These are phyloP conservation scores for Gracilaria caudata DNA, from an alignment of 23 red algal species.

Conservation along the genomic window DNA sequence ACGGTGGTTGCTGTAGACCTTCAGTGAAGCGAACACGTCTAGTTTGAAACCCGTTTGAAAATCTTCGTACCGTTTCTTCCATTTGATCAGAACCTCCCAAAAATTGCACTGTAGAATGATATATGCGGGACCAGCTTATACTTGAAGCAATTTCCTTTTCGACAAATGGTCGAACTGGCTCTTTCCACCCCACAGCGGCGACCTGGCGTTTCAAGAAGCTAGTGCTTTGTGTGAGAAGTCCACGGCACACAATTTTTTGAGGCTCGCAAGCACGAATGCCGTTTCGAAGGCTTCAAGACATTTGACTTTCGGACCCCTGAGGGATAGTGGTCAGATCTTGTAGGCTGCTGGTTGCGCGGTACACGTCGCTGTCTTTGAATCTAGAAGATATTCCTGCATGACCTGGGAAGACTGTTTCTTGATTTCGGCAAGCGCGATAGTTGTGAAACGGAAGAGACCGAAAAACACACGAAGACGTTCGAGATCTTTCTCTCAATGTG, in stretches of 20 bases:
- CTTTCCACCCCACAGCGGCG: not conserved
- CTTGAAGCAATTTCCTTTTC: not conserved
- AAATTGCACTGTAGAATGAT: not conserved
- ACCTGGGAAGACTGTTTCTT: not conserved
- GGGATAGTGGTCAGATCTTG: not conserved
- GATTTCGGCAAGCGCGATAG: not conserved
- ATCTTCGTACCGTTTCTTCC: constrained; percentile 1
- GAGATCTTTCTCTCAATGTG: no score
- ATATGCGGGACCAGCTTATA: not conserved
- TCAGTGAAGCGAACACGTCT: not conserved
- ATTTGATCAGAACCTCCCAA: not conserved
- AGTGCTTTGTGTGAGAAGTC: not conserved
- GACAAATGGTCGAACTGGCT: not conserved
- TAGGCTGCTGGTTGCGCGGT: not conserved
- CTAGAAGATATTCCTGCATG: not conserved
- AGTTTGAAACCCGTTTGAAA: not conserved
- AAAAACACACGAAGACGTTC: no score
- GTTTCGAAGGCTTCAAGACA: not conserved
- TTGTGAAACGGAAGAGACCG: no score
- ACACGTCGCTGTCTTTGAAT: constrained; percentile 19
- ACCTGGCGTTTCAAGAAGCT: not conserved
- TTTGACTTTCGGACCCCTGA: not conserved
- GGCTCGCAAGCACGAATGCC: constrained; percentile 5
- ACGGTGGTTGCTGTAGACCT: not conserved
- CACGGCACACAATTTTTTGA: not conserved